phyloP scores from a whole-genome alignment of 1,139 yeast species.

The Lodderomyces elongisporus region DNA sequence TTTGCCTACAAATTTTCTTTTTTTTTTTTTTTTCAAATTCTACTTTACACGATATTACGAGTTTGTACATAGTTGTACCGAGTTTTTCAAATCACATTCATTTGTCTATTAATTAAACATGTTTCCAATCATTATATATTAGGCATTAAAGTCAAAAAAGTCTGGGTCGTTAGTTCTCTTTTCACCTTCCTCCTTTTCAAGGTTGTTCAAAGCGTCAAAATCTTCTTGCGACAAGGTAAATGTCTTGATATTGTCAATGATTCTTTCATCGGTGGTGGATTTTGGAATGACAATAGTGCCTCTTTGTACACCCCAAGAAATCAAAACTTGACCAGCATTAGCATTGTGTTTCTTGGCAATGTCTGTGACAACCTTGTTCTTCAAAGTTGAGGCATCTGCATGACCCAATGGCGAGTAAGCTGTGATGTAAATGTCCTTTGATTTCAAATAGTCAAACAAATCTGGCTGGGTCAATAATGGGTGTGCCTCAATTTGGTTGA shows the following conservation, averaged over 20 bases:
- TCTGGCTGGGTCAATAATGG: conserved; percentile 54
- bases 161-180: conserved; percentile 20
- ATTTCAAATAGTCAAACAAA: conserved; percentile 37
- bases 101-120: too few relatives aligned
- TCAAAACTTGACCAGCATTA: conserved; percentile 40
- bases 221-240: conserved; percentile 27
- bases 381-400: conserved; percentile 47
- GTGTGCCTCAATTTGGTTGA: conserved; percentile 57
- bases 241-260: conserved; percentile 29
- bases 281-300: conserved; percentile 52
- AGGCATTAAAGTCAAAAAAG: background rate
- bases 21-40: background rate
- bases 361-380: conserved; percentile 33
- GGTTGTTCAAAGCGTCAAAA: conserved; percentile 26
- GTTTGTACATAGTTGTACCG: background rate
- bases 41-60: background rate
- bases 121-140: too few relatives aligned
- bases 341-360: conserved; percentile 43
- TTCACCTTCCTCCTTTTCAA: conserved; percentile 25
- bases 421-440: conserved; percentile 43
- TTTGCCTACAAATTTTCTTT: too few relatives aligned
- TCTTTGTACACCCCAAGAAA: conserved; percentile 51
- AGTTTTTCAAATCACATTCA: too few relatives aligned
- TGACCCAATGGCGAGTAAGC: conserved; percentile 64
- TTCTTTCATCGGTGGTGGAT: conserved; percentile 37